Percentiles rank a stretch among this genome's conserved stretches.
These are phyloP conservation scores for Pelargonium australe DNA, from an alignment of 441 rosid species.

Conservation along the genomic window DNA sequence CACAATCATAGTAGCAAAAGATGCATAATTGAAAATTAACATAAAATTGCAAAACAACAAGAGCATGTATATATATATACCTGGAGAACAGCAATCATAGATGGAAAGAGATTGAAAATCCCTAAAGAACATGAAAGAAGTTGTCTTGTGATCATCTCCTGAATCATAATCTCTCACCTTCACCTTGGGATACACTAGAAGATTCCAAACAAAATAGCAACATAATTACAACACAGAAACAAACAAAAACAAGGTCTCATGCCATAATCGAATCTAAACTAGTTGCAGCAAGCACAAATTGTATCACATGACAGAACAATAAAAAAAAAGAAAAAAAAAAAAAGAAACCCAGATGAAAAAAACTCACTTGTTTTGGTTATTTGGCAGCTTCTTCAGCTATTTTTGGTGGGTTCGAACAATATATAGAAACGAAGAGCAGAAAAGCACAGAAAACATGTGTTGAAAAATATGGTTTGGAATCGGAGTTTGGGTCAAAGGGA, in stretches of 20 bases:
- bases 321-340: neutral
- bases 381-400: neutral
- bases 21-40: neutral
- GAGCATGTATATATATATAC: slow-evolving; percentile 17
- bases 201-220: neutral
- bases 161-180: slow-evolving; percentile 30
- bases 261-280: neutral
- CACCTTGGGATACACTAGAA: slow-evolving; percentile 56
- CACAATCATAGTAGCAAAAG: neutral
- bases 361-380: slow-evolving; percentile 3
- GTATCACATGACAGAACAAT: neutral
- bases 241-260: neutral
- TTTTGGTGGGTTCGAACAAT: too few relatives aligned
- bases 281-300: neutral
- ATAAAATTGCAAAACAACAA: neutral
- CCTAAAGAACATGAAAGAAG: slow-evolving; percentile 32
- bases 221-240: neutral
- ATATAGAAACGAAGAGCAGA: too few relatives aligned
- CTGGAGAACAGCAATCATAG: slow-evolving; percentile 39
- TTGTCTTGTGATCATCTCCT: slow-evolving; percentile 28
- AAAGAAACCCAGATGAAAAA: neutral
- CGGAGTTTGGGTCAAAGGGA: too few relatives aligned
- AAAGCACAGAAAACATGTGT: too few relatives aligned
- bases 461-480: too few relatives aligned
- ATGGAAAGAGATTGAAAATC: slow-evolving; percentile 39